Percentiles rank a stretch among this genome's conserved stretches.
These are phyloP conservation scores for Prinsepia uniflora DNA, from an alignment of 306 rosid species.

Conservation along the genomic window DNA sequence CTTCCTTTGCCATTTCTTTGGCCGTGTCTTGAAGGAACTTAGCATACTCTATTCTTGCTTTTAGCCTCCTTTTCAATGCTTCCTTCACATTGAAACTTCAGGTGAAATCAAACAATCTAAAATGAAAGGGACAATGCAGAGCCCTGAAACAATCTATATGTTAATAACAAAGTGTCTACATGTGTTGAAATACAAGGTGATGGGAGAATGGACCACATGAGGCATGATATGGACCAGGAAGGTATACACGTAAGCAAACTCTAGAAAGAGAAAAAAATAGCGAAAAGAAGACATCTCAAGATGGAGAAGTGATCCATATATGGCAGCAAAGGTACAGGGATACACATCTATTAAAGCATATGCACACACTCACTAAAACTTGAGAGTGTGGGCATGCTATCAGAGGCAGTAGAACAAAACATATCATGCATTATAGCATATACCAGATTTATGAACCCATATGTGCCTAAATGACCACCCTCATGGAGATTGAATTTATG, in stretches of 20 bases:
- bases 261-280: background rate
- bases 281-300: background rate
- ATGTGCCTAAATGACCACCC: no score
- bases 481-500: no score
- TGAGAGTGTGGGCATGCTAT: no score
- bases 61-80: slow-evolving; percentile 82
- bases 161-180: background rate
- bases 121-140: background rate
- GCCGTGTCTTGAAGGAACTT: slow-evolving; percentile 94
- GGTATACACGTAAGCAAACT: background rate
- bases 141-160: background rate
- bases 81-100: slow-evolving; percentile 47
- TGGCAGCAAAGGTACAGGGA: no score
- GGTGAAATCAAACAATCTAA: slow-evolving; percentile 25
- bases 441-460: no score
- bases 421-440: no score
- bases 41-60: slow-evolving; percentile 94
- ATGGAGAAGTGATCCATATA: background rate
- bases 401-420: no score
- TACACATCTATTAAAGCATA: no score
- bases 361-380: no score
- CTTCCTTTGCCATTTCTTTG: slow-evolving; percentile 98
- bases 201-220: background rate
- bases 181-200: background rate
- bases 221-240: background rate